Evolutionary conservation across 1,284 basidiomycete species (phyloP).

Genomic region (Cryptococcus sp.): DNA sequence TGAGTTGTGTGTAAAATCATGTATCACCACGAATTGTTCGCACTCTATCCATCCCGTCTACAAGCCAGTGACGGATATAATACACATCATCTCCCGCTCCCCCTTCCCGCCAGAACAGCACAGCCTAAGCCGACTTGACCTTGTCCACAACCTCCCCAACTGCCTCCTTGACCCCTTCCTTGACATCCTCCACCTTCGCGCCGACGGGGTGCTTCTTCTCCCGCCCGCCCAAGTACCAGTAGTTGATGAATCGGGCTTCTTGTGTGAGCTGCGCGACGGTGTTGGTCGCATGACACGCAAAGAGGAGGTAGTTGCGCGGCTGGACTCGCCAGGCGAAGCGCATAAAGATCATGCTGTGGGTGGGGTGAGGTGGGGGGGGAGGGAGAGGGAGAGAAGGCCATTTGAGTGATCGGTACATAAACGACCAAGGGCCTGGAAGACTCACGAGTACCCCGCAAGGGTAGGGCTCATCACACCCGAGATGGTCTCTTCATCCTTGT

Average conservation of each 20-base stretch:
- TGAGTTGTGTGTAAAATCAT: background rate
- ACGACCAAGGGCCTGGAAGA: slow-evolving; percentile 27
- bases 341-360: slow-evolving; percentile 80
- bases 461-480: slow-evolving; percentile 91
- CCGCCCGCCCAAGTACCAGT: slow-evolving; percentile 60
- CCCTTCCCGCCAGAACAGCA: background rate
- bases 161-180: slow-evolving; percentile 16
- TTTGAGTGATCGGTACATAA: background rate
- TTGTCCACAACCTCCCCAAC: slow-evolving; percentile 13
- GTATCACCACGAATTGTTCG: background rate
- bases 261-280: slow-evolving; percentile 78
- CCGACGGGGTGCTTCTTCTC: slow-evolving; percentile 38
- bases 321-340: slow-evolving; percentile 94
- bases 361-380: background rate
- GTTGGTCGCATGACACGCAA: slow-evolving; percentile 89
- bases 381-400: background rate
- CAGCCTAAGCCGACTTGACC: slow-evolving; percentile 16
- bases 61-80: background rate
- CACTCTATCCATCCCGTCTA: background rate
- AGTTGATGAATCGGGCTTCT: slow-evolving; percentile 78
- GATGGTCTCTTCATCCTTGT: slow-evolving; percentile 90
- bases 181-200: slow-evolving; percentile 14
- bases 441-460: slow-evolving; percentile 84
- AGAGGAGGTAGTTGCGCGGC: slow-evolving; percentile 89
- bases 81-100: background rate